Percentiles rank a stretch among this genome's conserved stretches.
These are phyloP conservation scores for Achaetomiella virescens DNA, from an alignment of 495 filamentous ascomycete genomes.

Conservation along the genomic window DNA sequence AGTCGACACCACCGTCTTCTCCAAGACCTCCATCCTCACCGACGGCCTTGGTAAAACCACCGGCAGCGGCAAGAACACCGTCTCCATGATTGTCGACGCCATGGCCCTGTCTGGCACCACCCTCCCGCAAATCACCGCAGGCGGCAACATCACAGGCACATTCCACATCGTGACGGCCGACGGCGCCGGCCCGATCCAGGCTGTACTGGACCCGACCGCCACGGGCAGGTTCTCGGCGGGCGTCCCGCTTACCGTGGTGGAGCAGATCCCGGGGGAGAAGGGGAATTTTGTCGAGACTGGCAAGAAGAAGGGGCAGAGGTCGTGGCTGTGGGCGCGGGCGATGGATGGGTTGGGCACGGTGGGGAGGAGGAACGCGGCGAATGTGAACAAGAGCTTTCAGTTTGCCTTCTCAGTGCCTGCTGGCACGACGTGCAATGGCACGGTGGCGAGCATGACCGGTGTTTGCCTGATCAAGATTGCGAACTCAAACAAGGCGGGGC, in stretches of 20 bases:
- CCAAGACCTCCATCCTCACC: conserved; percentile 13
- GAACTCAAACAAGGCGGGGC: conserved; percentile 31
- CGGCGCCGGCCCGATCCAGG: conserved; percentile 35
- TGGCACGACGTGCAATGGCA: conserved; percentile 30
- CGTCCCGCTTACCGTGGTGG: conserved; percentile 13
- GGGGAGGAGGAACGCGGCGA: conserved; percentile 29
- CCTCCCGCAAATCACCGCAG: conserved; percentile 31
- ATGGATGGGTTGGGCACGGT: conserved; percentile 18
- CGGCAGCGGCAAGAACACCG: conserved; percentile 17
- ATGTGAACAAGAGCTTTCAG: conserved; percentile 32
- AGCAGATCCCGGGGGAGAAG: conserved; percentile 23
- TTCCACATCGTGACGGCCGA: conserved; percentile 37
- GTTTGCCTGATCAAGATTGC: conserved; percentile 38
- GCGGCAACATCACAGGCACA: conserved; percentile 30
- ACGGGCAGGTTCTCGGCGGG: conserved; percentile 29
- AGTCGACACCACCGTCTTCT: conserved; percentile 26
- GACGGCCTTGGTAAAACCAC: conserved; percentile 22
- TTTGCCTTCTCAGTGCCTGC: conserved; percentile 30
- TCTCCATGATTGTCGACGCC: conserved; percentile 19
- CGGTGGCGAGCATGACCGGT: conserved; percentile 23
- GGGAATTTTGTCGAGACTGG: conserved; percentile 24
- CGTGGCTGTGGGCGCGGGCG: conserved; percentile 18
- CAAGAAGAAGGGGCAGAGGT: conserved; percentile 1
- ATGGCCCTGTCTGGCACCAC: conserved; percentile 31
- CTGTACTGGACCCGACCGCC: conserved; percentile 32